phyloP scores from a whole-genome alignment of 345 rosid species.

The Garcia nutans region DNA sequence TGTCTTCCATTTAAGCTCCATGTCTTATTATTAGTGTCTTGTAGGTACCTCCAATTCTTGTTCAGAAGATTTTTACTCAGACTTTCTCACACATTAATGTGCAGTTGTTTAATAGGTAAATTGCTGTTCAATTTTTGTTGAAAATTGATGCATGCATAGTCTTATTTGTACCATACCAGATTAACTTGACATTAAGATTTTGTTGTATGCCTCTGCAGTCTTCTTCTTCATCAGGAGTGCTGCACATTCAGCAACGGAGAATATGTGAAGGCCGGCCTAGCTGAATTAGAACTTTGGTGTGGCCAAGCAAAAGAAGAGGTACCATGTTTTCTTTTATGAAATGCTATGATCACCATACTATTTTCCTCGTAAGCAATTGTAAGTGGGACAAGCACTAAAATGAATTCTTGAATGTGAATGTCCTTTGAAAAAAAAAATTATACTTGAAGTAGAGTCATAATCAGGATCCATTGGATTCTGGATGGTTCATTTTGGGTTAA shows the following conservation, averaged over 20 bases:
- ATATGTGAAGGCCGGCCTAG: slow-evolving; percentile 33
- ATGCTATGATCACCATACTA: background rate
- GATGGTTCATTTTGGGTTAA: background rate
- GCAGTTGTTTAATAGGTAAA: slow-evolving; percentile 34
- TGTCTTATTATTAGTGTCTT: slow-evolving; percentile 3
- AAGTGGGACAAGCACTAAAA: background rate
- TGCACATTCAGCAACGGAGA: slow-evolving; percentile 34
- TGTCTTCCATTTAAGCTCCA: background rate
- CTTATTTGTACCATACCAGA: background rate
- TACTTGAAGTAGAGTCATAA: background rate
- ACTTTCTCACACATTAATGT: slow-evolving; percentile 25
- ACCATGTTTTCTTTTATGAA: slow-evolving; percentile 1
- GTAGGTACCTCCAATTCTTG: slow-evolving; percentile 28
- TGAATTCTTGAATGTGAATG: background rate
- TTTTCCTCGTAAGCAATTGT: background rate
- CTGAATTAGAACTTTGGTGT: slow-evolving; percentile 32
- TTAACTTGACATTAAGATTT: background rate
- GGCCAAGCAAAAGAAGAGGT: slow-evolving; percentile 31
- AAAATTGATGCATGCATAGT: background rate
- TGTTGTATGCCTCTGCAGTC: slow-evolving; percentile 17
- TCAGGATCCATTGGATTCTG: background rate
- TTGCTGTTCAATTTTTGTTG: background rate
- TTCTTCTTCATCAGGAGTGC: slow-evolving; percentile 31
- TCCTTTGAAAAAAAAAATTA: background rate
- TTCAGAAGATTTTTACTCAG: slow-evolving; percentile 24